phyloP scores from a whole-genome alignment of 176 grass and related monocot genomes.

The Zoysia japonica region DNA sequence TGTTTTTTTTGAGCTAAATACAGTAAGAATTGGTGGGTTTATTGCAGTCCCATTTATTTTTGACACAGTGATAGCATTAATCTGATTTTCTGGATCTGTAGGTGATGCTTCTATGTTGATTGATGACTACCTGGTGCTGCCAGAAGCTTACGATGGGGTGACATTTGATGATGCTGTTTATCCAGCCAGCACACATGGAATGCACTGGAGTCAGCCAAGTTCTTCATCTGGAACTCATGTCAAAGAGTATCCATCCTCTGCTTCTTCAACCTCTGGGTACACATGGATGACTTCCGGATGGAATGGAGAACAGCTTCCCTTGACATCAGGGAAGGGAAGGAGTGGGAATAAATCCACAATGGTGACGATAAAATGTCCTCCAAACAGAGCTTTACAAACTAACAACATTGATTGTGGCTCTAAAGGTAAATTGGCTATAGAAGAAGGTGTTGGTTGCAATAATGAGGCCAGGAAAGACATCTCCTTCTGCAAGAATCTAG shows the following conservation, averaged over 20 bases:
- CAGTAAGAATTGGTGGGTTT: neutral
- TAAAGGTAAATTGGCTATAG: conserved; percentile 19
- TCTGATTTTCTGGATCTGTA: conserved; percentile 1
- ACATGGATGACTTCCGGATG: conserved; percentile 13
- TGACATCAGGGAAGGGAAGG: conserved; percentile 10
- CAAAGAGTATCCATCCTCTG: conserved; percentile 29
- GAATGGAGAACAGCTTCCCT: conserved; percentile 14
- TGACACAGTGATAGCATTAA: neutral
- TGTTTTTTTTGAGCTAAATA: neutral
- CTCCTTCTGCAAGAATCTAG: neutral
- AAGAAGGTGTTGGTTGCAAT: conserved; percentile 20
- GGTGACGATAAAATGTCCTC: conserved; percentile 41
- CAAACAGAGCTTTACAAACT: conserved; percentile 36
- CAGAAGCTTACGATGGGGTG: neutral
- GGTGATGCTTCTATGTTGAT: conserved; percentile 30
- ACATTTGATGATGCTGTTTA: neutral
- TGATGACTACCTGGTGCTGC: neutral
- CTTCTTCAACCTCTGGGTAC: conserved; percentile 19
- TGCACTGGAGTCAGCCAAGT: conserved; percentile 21
- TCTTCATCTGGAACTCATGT: neutral
- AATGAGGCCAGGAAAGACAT: conserved; percentile 22
- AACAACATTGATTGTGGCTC: neutral
- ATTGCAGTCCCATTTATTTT: neutral
- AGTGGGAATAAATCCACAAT: conserved; percentile 25
- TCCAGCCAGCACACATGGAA: conserved; percentile 7